phyloP scores from a whole-genome alignment of 2,329 filamentous ascomycete species.

The Botrytis fabae region DNA sequence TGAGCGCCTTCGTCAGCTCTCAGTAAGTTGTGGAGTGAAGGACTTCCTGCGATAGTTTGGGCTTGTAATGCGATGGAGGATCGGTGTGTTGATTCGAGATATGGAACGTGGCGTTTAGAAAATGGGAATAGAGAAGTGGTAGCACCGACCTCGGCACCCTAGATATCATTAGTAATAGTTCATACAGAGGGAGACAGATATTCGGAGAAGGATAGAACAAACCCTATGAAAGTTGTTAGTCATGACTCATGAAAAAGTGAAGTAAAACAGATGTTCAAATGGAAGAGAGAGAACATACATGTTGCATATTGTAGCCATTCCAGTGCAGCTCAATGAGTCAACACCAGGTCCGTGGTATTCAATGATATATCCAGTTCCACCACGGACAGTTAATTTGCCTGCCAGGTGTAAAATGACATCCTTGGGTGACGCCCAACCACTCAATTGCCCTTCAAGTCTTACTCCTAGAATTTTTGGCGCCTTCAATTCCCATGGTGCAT shows the following conservation, averaged over 20 bases:
- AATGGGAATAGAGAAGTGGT: conserved; percentile 77
- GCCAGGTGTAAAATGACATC: conserved; percentile 91
- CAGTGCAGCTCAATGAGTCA: conserved; percentile 83
- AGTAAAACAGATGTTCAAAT: not conserved
- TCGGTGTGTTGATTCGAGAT: conserved; percentile 82
- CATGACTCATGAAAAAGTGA: not conserved
- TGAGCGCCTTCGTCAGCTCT: conserved; percentile 76
- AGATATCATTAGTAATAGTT: not conserved
- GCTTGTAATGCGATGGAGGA: conserved; percentile 44
- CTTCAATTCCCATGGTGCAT: conserved; percentile 96
- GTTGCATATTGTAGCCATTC: conserved; percentile 89
- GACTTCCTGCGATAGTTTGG: conserved; percentile 35
- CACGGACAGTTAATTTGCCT: conserved; percentile 85
- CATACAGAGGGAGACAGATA: not conserved
- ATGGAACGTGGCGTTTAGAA: conserved; percentile 78
- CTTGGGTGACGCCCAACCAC: conserved; percentile 91
- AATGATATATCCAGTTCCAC: conserved; percentile 91
- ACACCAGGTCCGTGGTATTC: conserved; percentile 93
- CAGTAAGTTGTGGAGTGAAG: conserved; percentile 61
- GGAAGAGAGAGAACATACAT: conserved; percentile 48
- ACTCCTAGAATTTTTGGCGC: conserved; percentile 90
- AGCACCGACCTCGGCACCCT: conserved; percentile 85
- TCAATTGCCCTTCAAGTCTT: conserved; percentile 77
- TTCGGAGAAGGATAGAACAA: not conserved
- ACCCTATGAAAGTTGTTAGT: not conserved